Percentiles rank a stretch among this genome's conserved stretches.
phyloP scores from a whole-genome alignment of 345 rosid species.

The Nephelium lappaceum region DNA sequence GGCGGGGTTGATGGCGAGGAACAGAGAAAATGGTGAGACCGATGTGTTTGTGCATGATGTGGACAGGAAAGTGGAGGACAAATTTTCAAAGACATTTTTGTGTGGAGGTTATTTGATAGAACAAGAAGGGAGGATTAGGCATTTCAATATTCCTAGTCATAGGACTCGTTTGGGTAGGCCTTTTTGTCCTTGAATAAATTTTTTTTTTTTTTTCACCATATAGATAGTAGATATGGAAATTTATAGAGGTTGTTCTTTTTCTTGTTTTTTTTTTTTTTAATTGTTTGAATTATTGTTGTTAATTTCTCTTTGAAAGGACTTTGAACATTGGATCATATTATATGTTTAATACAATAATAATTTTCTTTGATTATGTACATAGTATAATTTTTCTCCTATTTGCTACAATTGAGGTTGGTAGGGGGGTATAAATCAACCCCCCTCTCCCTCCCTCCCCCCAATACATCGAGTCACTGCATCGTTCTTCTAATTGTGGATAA shows the following conservation, averaged over 20 bases:
- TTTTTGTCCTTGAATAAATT: constrained; percentile 41
- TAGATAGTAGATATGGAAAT: background rate
- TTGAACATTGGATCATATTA: background rate
- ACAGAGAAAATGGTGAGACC: constrained; percentile 63
- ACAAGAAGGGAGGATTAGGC: constrained; percentile 76
- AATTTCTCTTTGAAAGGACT: background rate
- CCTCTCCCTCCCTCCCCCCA: no score
- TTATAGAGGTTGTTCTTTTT: no score
- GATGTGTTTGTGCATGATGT: constrained; percentile 90
- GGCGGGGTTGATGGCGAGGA: constrained; percentile 83
- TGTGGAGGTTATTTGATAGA: constrained; percentile 71
- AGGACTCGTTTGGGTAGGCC: constrained; percentile 46
- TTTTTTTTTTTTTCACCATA: background rate
- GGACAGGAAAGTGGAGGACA: constrained; percentile 74
- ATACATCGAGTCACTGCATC: no score
- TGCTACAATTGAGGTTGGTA: no score
- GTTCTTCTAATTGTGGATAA: no score
- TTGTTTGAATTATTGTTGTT: background rate
- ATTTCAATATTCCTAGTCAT: constrained; percentile 79
- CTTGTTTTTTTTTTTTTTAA: no score
- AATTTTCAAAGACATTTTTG: constrained; percentile 66
- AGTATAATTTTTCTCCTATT: no score
- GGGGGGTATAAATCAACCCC: no score
- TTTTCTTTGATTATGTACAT: no score
- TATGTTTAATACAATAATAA: no score